phyloP scores from a whole-genome alignment of 306 rosid genomes.

The Lagenaria siceraria region DNA sequence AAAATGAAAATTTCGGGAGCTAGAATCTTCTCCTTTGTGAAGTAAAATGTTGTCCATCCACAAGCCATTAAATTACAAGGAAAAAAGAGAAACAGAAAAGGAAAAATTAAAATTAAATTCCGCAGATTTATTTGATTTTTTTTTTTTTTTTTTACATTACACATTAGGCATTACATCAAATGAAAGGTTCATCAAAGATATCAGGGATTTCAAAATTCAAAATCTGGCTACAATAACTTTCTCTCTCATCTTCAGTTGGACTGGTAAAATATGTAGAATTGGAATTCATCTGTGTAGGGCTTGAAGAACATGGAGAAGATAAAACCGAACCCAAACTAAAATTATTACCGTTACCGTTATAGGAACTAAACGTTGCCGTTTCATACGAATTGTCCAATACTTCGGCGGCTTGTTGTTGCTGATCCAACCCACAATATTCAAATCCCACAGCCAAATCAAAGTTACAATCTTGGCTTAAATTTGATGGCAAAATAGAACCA shows the following conservation, averaged over 20 bases:
- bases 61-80: neutral
- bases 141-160: neutral
- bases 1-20: too few species aligned
- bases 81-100: too few species aligned
- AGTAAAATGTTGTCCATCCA: neutral
- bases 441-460: constrained; percentile 27
- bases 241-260: constrained; percentile 67
- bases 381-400: constrained; percentile 24
- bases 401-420: constrained; percentile 5
- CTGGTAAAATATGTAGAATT: constrained; percentile 41
- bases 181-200: constrained; percentile 31
- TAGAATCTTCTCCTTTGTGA: too few species aligned
- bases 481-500: constrained; percentile 5
- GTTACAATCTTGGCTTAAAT: constrained; percentile 8
- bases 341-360: constrained; percentile 13
- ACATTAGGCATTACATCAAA: constrained; percentile 24
- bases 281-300: constrained; percentile 59
- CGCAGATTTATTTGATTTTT: neutral
- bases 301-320: constrained; percentile 58
- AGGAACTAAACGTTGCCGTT: constrained; percentile 26
- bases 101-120: neutral
- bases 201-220: constrained; percentile 56
- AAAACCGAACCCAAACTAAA: constrained; percentile 42
- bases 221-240: constrained; percentile 55
- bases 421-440: constrained; percentile 9